These are phyloP conservation scores for Spinacia oleracea DNA, from an alignment of 179 eudicot genomes.

Conservation along the genomic window DNA sequence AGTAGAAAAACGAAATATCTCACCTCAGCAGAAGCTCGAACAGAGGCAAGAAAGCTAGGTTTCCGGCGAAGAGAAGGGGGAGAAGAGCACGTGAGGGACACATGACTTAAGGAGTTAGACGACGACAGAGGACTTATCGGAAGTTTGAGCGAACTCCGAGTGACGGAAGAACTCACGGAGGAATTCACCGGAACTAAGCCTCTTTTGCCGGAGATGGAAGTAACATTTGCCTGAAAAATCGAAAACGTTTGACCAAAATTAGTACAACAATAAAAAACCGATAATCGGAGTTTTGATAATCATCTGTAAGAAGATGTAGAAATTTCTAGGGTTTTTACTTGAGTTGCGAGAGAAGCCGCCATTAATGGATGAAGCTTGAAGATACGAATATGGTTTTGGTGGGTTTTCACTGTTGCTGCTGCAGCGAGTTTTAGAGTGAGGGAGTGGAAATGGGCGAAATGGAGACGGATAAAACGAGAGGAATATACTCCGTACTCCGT, in stretches of 20 bases:
- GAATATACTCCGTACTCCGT: too few relatives aligned
- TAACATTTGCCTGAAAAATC: slow-evolving; percentile 47
- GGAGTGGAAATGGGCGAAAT: too few relatives aligned
- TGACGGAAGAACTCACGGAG: slow-evolving; percentile 7
- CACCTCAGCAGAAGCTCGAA: slow-evolving; percentile 81
- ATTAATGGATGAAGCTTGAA: slow-evolving; percentile 25
- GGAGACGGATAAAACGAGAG: not conserved
- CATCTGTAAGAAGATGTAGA: not conserved
- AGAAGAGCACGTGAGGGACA: slow-evolving; percentile 38
- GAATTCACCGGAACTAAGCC: slow-evolving; percentile 28
- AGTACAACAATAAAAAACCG: not conserved
- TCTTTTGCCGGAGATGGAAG: slow-evolving; percentile 43
- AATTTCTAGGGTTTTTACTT: slow-evolving; percentile 33
- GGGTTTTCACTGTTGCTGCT: not conserved
- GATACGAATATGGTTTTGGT: not conserved
- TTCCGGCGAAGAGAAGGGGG: slow-evolving; percentile 31
- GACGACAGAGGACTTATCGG: slow-evolving; percentile 32
- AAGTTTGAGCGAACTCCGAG: slow-evolving; percentile 26
- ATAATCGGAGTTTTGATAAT: not conserved
- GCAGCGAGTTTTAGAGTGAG: not conserved
- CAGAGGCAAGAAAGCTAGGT: slow-evolving; percentile 27
- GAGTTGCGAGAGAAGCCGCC: slow-evolving; percentile 51
- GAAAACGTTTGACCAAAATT: not conserved
- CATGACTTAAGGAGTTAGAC: slow-evolving; percentile 43
- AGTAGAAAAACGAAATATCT: not conserved